Conservation (phyloP, 2,329 filamentous ascomycete species). For the Alternaria incomplexa region DNA sequence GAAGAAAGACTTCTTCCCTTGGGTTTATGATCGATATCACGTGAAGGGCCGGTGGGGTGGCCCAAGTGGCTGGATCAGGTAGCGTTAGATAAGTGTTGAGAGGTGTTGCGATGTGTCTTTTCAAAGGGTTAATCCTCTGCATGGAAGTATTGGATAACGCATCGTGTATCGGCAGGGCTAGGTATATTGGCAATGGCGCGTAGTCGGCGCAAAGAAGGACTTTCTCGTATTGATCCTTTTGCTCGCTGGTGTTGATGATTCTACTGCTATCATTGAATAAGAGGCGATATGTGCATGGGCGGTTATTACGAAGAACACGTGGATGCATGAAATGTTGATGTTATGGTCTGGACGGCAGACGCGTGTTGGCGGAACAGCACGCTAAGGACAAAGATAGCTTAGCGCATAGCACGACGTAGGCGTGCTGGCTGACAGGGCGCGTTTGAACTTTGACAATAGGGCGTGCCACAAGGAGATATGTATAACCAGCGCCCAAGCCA, state of each 20-base stretch:
- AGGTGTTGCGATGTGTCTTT: not conserved
- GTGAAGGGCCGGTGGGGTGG: conserved; percentile 68
- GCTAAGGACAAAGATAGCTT: not conserved
- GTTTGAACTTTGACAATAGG: not conserved
- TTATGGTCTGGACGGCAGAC: not conserved
- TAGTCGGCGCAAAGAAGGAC: not conserved
- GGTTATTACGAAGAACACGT: not conserved
- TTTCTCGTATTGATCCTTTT: not conserved
- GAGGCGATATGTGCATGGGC: not conserved
- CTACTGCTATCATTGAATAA: not conserved
- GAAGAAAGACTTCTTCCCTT: conserved; percentile 71
- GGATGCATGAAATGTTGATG: not conserved
- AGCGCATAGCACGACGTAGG: not conserved
- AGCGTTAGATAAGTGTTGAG: not conserved
- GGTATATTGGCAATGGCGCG: not conserved
- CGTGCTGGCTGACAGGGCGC: not conserved
- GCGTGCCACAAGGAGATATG: not conserved
- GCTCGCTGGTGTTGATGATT: not conserved
- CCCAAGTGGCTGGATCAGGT: conserved; percentile 58
- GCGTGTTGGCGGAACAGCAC: not conserved
- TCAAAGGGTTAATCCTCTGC: not conserved
- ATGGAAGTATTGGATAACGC: not conserved
- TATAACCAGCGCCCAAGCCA: not conserved
- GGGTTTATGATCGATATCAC: conserved; percentile 67
- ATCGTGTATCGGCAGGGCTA: not conserved